Evolutionary conservation across 768 basidiomycete genomes (phyloP), one percentile per base, ranked within the genome.

Genomic region (Panus rudis): DNA sequence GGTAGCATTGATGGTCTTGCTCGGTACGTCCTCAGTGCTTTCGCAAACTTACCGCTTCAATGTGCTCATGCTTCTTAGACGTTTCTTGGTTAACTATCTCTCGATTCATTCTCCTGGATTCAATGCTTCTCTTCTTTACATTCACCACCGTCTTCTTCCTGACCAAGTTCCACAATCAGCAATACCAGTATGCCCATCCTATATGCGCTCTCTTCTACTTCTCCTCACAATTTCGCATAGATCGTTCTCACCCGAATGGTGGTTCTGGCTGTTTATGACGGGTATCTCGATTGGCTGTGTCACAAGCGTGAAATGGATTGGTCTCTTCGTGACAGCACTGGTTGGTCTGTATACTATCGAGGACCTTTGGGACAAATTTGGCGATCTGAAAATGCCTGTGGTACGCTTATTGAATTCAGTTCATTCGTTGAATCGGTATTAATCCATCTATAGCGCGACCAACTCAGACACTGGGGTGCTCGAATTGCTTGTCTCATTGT

Each of bases 61-160:
- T 23, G 13, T 21, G 4, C 37, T 41, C 28, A 27, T 13, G 10
- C 3, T 19, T 16, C 17, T n/a, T 49, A 96, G 96, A 99, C 65
- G 80, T 97, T 48, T 93, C 87, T 48, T 99, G 93, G 96, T 63
- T 98, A 34, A 86, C 83, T 54, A 99, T 98, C 59, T 94, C 92
- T 22, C 81, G 94, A 20, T 99, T 99, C 62, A 92, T 98, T 64
- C 81, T 99, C 27, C 72, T 99, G 55, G 96, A 99, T 62, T 92
- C 96, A 17, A 96, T 99, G 91, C 70, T 99, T n/a, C 70, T 99
- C 25, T 96, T 94, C 75, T 98, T 99, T 71, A 98, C 96, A 30
- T 91, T 97, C 73, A 82, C 89, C 58, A 93, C 93, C 32, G 87
- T 94, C 53, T 93, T 94, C 65, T 90, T 86, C 61, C 69, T 98